phyloP scores from a whole-genome alignment of 2,329 filamentous ascomycete species.

The Pleurostoma richardsiae region DNA sequence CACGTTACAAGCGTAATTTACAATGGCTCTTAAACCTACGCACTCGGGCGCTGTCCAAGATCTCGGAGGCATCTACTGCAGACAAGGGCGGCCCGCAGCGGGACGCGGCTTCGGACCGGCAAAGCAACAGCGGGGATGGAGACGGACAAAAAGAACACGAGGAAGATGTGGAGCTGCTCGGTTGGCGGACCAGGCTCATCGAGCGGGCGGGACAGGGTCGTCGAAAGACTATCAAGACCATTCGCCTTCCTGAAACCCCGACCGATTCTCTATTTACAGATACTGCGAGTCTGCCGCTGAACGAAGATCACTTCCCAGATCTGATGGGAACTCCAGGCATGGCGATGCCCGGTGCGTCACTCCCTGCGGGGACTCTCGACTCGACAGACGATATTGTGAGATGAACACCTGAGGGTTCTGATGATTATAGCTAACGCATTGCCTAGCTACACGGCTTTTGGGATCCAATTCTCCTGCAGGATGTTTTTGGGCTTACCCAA shows the following conservation, averaged over 20 bases:
- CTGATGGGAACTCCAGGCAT: not conserved
- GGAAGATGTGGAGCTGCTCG: constrained; percentile 1
- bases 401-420: not conserved
- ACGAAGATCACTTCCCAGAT: not conserved
- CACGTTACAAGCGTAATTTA: constrained; percentile 3
- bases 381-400: not conserved
- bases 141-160: constrained; percentile 1
- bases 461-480: not conserved
- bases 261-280: not conserved
- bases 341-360: not conserved
- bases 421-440: not conserved
- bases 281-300: not conserved
- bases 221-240: constrained; percentile 2
- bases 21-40: constrained; percentile 2
- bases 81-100: not conserved
- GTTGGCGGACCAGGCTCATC: constrained; percentile 4
- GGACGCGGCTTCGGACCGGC: not conserved
- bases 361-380: not conserved
- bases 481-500: not conserved
- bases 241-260: not conserved
- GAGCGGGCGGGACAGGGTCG: constrained; percentile 2
- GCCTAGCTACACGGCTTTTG: not conserved
- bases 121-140: not conserved
- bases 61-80: not conserved
- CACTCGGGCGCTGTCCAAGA: not conserved